Evolutionary conservation across 768 basidiomycete species (phyloP), one percentile per base, ranked within the genome.

Genomic region (Hericium rajendrae): DNA sequence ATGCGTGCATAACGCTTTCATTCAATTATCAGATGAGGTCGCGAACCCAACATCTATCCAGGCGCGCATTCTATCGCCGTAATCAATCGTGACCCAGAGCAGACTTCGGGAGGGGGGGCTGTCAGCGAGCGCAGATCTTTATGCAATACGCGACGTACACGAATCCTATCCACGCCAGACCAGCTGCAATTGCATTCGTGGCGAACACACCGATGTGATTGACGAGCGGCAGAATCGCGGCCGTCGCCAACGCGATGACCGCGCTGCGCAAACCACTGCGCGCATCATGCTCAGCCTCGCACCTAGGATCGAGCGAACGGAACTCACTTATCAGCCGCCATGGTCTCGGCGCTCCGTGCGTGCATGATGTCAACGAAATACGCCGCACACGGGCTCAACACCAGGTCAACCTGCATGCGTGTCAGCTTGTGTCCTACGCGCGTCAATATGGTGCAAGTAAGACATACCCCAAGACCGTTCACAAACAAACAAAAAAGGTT

Each of bases 321-420:
- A 49, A 73, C 79, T 32, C 54, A 85, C 86, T 69, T 70, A 54
- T 71, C 72, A 0, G 79, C 83, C 3, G 83, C 85, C 68, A 78
- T 74, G n/a, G 75, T 73, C 63, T 88, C 85, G 2, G 85, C 83
- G 60, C 85, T 86, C 20, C 76, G 74, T 26, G 72, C 65, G 38
- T 81, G 84, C 68, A 87, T 60, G 12, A 86, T 68, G 59, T 88
- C 86, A 4, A 86, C 76, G 28, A 70, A 68, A 60, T 86, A 86
- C 4, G 85, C 74, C 10, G 78, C 73, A 16, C 72, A 71, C 0
- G 85, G 84, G 8, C 76, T 75, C 40, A 86, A 70, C 11, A 79
- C 76, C 49, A 81, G 64, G 61, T 86, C 79, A 16, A 82, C 76
- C 84, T 86, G 48, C 37, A 3, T 41, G 32, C 32, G 32, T 37